Evolutionary conservation across 176 grass and related monocot genomes (phyloP).

Genomic region (Aegilops tauschii): DNA sequence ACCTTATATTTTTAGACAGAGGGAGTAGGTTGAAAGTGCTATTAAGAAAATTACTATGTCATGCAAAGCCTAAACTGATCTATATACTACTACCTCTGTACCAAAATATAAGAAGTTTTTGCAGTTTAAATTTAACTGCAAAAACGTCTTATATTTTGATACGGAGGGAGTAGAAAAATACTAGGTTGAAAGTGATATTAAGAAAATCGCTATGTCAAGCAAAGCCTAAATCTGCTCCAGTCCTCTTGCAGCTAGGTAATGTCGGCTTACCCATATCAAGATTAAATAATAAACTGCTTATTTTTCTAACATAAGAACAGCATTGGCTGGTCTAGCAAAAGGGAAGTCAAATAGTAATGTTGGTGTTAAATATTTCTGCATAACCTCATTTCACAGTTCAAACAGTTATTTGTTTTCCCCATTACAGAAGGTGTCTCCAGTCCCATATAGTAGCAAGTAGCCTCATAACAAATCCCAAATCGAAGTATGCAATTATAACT

Average conservation of each 20-base stretch:
- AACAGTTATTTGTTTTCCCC: neutral
- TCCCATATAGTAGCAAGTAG: neutral
- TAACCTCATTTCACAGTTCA: neutral
- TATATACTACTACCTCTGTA: no score
- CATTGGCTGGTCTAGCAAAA: neutral
- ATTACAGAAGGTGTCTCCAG: neutral
- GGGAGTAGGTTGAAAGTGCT: no score
- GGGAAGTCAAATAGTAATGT: neutral
- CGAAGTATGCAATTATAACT: neutral
- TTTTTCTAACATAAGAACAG: neutral
- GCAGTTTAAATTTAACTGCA: no score
- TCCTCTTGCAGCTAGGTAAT: conserved; percentile 2
- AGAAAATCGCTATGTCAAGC: neutral
- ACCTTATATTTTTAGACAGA: no score
- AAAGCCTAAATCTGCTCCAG: neutral
- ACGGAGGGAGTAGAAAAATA: neutral
- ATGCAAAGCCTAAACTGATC: no score
- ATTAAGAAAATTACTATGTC: no score
- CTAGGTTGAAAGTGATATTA: neutral
- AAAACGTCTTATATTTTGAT: no score
- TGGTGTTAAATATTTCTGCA: neutral
- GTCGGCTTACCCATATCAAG: neutral
- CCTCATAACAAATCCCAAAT: neutral
- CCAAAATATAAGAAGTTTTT: no score
- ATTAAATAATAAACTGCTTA: neutral